A percentile compares a stretch with the other conserved stretches of the same genome.
These are phyloP conservation scores for Phytophthora niederhauseri DNA, from an alignment of 352 stramenopile species.

Conservation along the genomic window DNA sequence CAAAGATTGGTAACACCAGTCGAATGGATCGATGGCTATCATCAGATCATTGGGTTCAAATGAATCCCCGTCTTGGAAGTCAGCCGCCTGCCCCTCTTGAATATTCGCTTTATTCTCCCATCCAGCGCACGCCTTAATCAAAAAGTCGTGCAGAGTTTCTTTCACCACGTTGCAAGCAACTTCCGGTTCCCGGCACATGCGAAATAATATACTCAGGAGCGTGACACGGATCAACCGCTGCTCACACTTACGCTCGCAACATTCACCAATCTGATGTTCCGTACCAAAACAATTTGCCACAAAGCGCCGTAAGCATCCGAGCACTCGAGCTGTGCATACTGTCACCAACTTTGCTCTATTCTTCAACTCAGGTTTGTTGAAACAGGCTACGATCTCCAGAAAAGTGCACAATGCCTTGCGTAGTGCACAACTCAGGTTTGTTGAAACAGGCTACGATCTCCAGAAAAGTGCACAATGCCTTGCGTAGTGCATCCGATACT, in stretches of 20 bases:
- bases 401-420: conserved; percentile 39
- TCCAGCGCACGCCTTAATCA: conserved; percentile 40
- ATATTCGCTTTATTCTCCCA: background rate
- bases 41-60: conserved; percentile 48
- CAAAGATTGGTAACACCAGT: conserved; percentile 57
- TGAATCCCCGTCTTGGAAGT: background rate
- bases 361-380: conserved; percentile 19
- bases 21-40: conserved; percentile 58
- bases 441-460: conserved; percentile 38
- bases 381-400: conserved; percentile 33
- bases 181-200: conserved; percentile 38
- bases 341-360: conserved; percentile 34
- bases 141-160: conserved; percentile 45
- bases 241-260: conserved; percentile 37
- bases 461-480: conserved; percentile 39
- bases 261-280: conserved; percentile 16
- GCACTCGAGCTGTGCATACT: conserved; percentile 39
- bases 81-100: background rate
- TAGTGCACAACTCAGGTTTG: conserved; percentile 11
- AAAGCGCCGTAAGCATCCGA: conserved; percentile 49
- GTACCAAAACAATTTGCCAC: conserved; percentile 5
- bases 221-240: conserved; percentile 30
- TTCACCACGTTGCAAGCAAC: conserved; percentile 45
- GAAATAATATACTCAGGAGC: conserved; percentile 48
- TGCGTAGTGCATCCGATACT: conserved; percentile 21